Conservation (phyloP, 1,139 yeast genomes). For the Candida neerlandica region DNA sequence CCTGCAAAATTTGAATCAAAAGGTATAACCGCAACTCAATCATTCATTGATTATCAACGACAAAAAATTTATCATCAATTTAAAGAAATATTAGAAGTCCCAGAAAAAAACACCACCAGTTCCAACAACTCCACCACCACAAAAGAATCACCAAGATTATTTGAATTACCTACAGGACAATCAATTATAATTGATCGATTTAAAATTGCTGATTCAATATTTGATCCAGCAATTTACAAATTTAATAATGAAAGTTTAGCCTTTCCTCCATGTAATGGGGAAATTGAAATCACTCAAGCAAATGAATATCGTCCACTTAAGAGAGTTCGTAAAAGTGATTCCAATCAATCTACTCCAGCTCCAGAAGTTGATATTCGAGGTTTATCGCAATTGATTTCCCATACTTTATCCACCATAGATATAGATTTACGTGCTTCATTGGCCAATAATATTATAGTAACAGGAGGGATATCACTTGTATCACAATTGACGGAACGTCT, state of each 20-base stretch:
- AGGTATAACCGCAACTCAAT: slow-evolving; percentile 37
- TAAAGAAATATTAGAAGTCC: slow-evolving; percentile 65
- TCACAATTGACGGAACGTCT: slow-evolving; percentile 87
- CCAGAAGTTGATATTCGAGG: slow-evolving; percentile 48
- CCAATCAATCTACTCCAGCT: slow-evolving; percentile 42
- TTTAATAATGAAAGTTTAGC: slow-evolving; percentile 29
- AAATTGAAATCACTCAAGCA: slow-evolving; percentile 38
- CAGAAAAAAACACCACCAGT: slow-evolving; percentile 39
- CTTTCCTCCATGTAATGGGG: slow-evolving; percentile 43
- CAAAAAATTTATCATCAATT: slow-evolving; percentile 54
- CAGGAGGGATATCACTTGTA: slow-evolving; percentile 87
- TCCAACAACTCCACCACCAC: no score
- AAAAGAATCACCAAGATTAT: slow-evolving; percentile 40
- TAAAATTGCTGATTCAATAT: slow-evolving; percentile 71
- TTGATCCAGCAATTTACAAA: slow-evolving; percentile 57
- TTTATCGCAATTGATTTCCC: slow-evolving; percentile 67
- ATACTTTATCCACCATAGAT: slow-evolving; percentile 71
- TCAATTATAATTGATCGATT: slow-evolving; percentile 57
- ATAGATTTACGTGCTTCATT: slow-evolving; percentile 88
- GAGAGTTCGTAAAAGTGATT: slow-evolving; percentile 52
- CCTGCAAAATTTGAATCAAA: slow-evolving; percentile 31
- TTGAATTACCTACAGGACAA: slow-evolving; percentile 80
- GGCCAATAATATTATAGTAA: slow-evolving; percentile 88
- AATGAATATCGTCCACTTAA: slow-evolving; percentile 75
- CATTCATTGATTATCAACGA: slow-evolving; percentile 40